Evolutionary conservation across 306 rosid species (phyloP), one percentile per base, ranked within the genome.

Genomic region (Castanospermum australe): DNA sequence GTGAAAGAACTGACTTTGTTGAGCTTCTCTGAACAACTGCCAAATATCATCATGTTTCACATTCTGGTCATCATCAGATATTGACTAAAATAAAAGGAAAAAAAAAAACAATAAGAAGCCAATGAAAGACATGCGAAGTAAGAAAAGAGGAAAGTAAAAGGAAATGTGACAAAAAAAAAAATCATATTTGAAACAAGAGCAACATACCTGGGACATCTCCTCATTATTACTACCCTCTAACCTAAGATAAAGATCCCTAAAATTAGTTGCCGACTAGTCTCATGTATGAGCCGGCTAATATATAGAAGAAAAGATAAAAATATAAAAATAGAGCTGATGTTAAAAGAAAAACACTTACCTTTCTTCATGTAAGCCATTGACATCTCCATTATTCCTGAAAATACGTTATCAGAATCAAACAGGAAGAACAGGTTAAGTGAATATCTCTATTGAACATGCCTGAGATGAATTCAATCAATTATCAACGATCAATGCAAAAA

Each of bases 11-110:
- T 80, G 83, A 94, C 98, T 94, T 78, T 80, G 93, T 84, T 92
- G 97, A 81, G 98, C 97, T 88, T 90, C 96, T 72, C 75, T 85
- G 86, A 94, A 94, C 72, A 86, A 87, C 63, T 76, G 21, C 97
- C 94, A 89, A 84, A 92, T 81, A 17, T 89, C 85, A 50, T 33
- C 73, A 17, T 63, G 79, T 39, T 85, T 86, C 66, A 50, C 83
- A 70, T 72, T 81, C 48, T 70, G 61, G 60, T 64, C 87, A 47
- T 78, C 90, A 28, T 77, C 47, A 18, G 87, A 62, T 25, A 87
- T 52, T 17, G 73, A 30, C 93, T 91, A 79, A 54, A 71, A 76
- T 30, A 60, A 61, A 68, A 25, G 52, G 18, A 0, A 28, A 17
- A 55, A 15, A 39, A 22, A 21, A 39, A 63, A 6, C 32, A 63